phyloP scores from a whole-genome alignment of 208 protist species.

The Crithidia mellificae region DNA sequence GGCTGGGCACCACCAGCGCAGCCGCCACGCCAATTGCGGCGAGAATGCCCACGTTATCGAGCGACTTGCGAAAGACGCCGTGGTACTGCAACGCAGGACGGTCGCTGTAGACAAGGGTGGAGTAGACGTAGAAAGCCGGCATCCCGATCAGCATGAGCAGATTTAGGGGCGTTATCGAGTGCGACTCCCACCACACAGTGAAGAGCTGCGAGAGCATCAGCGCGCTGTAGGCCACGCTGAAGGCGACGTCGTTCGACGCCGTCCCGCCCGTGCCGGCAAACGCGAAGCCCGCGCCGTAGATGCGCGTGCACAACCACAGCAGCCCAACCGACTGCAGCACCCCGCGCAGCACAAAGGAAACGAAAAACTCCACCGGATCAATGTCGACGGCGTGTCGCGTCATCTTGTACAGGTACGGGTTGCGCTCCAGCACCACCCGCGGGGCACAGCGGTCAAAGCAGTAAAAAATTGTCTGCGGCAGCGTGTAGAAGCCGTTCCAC shows the following conservation, averaged over 20 bases:
- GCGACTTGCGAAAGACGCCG: conserved; percentile 56
- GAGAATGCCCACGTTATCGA: conserved; percentile 41
- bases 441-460: conserved; percentile 87
- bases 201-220: conserved; percentile 87
- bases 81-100: conserved; percentile 52
- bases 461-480: conserved; percentile 88
- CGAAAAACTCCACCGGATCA: conserved; percentile 68
- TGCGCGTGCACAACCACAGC: conserved; percentile 49
- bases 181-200: conserved; percentile 84
- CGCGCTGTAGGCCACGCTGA: conserved; percentile 83
- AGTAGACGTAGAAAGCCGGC: conserved; percentile 62
- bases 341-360: conserved; percentile 66
- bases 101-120: conserved; percentile 52
- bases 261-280: conserved; percentile 35
- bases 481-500: conserved; percentile 93
- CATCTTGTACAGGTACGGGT: conserved; percentile 78
- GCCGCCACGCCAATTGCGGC: conserved; percentile 44
- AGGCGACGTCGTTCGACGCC: conserved; percentile 70
- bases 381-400: conserved; percentile 61
- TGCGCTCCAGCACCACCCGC: conserved; percentile 68
- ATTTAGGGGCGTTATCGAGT: conserved; percentile 80
- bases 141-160: conserved; percentile 65
- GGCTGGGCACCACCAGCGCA: conserved; percentile 48
- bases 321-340: conserved; percentile 72
- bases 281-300: conserved; percentile 50